Conservation (phyloP, 2,329 filamentous ascomycete genomes). For the Endocalyx cinctus region DNA sequence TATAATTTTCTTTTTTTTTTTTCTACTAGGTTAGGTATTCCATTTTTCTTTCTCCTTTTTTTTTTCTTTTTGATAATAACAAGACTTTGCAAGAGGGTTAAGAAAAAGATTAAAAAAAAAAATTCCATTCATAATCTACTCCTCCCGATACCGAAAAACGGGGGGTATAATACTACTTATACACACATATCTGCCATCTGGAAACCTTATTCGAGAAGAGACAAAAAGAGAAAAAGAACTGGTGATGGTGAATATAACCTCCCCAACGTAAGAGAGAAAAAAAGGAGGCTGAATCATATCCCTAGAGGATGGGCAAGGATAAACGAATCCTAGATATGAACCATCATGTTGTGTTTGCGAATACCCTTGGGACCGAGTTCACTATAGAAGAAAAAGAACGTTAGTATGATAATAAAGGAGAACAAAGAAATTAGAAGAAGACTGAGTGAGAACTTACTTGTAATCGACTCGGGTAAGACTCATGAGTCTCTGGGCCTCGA, state of each 20-base stretch:
- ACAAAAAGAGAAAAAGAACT: not conserved
- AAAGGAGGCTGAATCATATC: too few species aligned
- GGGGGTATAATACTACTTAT: not conserved
- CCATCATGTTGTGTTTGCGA: constrained; percentile 13
- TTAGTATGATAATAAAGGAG: not conserved
- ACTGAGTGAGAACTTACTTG: constrained; percentile 41
- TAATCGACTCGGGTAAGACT: constrained; percentile 56
- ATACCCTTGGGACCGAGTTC: constrained; percentile 13
- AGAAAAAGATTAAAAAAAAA: too few species aligned
- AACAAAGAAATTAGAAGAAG: not conserved
- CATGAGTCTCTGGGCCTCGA: constrained; percentile 52
- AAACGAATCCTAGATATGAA: not conserved
- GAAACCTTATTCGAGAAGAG: not conserved
- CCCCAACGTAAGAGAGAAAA: too few species aligned
- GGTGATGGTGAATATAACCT: too few species aligned
- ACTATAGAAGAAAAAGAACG: constrained; percentile 9
- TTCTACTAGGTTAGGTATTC: not conserved
- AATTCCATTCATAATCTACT: too few species aligned
- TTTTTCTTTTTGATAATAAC: not conserved
- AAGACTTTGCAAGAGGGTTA: too few species aligned
- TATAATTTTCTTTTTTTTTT: too few species aligned
- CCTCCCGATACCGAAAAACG: too few species aligned
- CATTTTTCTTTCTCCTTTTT: not conserved
- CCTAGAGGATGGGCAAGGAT: too few species aligned
- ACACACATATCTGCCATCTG: not conserved